A percentile compares a stretch with the other conserved stretches of the same genome.
These are phyloP conservation scores for Salvia splendens DNA, from an alignment of 257 asterid genomes.

Conservation along the genomic window DNA sequence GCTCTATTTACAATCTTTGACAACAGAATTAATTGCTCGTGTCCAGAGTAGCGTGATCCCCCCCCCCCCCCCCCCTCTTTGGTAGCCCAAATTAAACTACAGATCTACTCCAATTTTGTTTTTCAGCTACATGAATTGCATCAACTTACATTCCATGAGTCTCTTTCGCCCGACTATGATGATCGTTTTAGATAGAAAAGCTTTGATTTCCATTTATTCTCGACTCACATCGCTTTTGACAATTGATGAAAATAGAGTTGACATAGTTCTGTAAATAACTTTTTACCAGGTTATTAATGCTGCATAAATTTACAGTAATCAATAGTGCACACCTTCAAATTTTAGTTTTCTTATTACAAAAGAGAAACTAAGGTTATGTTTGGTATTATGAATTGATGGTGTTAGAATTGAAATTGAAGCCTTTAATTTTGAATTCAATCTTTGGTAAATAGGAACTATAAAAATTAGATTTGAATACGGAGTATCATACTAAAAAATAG, in stretches of 20 bases:
- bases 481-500: too few relatives aligned
- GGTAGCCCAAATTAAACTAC: conserved; percentile 22
- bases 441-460: too few relatives aligned
- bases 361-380: too few relatives aligned
- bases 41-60: conserved; percentile 21
- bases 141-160: conserved; percentile 1
- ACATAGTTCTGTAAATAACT: too few relatives aligned
- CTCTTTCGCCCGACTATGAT: conserved; percentile 25
- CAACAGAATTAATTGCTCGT: conserved; percentile 28
- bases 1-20: conserved; percentile 23
- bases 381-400: too few relatives aligned
- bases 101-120: conserved; percentile 38
- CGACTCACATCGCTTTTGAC: not conserved
- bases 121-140: conserved; percentile 32
- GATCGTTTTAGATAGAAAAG: not conserved
- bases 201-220: conserved; percentile 5
- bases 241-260: not conserved
- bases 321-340: too few relatives aligned
- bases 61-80: not conserved
- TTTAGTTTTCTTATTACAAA: too few relatives aligned
- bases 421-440: too few relatives aligned
- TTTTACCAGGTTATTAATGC: too few relatives aligned
- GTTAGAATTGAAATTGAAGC: too few relatives aligned
- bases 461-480: too few relatives aligned
- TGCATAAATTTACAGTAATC: too few relatives aligned